Conservation (phyloP, 225 moss, liverwort and hornwort species). For the Straminergon stramineum region DNA sequence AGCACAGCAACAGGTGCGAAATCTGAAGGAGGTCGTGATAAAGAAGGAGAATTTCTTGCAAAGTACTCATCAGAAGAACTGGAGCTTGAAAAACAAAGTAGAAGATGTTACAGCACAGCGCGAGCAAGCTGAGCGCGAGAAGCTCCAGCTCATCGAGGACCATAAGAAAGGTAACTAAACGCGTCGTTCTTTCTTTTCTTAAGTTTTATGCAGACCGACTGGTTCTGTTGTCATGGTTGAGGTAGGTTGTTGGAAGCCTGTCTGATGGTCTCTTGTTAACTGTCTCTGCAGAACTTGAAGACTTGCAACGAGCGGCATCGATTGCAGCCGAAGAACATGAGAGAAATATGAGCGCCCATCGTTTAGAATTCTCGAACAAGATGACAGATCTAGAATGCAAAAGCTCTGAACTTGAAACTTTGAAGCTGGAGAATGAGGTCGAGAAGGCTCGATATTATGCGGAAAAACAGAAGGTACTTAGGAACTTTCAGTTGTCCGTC, state of each 20-base stretch:
- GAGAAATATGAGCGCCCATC: constrained; percentile 31
- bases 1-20: constrained; percentile 32
- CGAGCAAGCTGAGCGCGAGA: constrained; percentile 17
- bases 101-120: constrained; percentile 21
- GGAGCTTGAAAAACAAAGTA: constrained; percentile 20
- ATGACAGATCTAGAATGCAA: constrained; percentile 31
- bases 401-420: constrained; percentile 32
- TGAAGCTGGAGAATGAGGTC: constrained; percentile 40
- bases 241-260: not conserved
- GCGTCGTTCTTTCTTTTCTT: not conserved
- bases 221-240: not conserved
- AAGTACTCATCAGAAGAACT: constrained; percentile 3
- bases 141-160: constrained; percentile 9
- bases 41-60: constrained; percentile 7
- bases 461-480: constrained; percentile 9
- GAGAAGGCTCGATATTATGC: constrained; percentile 28
- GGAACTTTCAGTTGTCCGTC: not conserved
- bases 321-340: constrained; percentile 35
- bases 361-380: constrained; percentile 22
- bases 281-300: constrained; percentile 27
- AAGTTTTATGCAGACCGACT: not conserved
- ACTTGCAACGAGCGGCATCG: constrained; percentile 14
- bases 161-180: constrained; percentile 14
- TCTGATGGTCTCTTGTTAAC: not conserved
- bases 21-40: constrained; percentile 23